Evolutionary conservation across 495 filamentous ascomycete genomes (phyloP).

Genomic region (Aspergillus wentii): DNA sequence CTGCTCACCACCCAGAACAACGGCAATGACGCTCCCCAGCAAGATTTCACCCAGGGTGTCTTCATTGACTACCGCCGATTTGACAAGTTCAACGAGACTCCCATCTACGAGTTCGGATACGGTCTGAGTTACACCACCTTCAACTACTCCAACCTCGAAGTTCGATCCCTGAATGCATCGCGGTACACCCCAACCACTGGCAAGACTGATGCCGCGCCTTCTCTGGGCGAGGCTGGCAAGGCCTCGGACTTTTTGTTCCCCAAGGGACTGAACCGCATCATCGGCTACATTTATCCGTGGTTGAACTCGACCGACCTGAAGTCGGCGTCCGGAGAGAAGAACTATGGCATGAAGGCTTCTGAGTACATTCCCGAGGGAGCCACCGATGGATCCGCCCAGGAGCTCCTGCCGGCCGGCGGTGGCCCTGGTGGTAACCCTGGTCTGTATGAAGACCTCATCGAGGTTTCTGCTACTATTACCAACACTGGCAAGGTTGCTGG

Average conservation of each 20-base stretch:
- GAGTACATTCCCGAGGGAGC: slow-evolving; percentile 66
- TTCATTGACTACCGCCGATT: slow-evolving; percentile 96
- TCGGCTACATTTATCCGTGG: slow-evolving; percentile 82
- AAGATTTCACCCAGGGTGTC: slow-evolving; percentile 76
- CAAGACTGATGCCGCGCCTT: slow-evolving; percentile 60
- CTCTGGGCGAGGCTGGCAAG: slow-evolving; percentile 60
- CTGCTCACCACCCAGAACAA: slow-evolving; percentile 74
- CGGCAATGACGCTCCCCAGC: slow-evolving; percentile 64
- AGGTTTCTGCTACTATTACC: slow-evolving; percentile 68
- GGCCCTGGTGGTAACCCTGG: slow-evolving; percentile 74
- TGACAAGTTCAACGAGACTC: slow-evolving; percentile 67
- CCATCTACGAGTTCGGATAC: slow-evolving; percentile 88
- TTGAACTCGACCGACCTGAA: slow-evolving; percentile 69
- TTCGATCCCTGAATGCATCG: slow-evolving; percentile 50
- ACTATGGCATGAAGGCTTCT: slow-evolving; percentile 59
- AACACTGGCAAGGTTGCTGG: slow-evolving; percentile 75
- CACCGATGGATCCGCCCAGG: slow-evolving; percentile 61
- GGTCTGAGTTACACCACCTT: slow-evolving; percentile 90
- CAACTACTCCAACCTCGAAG: slow-evolving; percentile 66
- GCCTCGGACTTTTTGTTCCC: slow-evolving; percentile 76
- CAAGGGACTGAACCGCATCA: slow-evolving; percentile 48
- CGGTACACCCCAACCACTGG: slow-evolving; percentile 66
- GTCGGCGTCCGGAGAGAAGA: slow-evolving; percentile 56
- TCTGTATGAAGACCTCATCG: slow-evolving; percentile 78
- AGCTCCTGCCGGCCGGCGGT: slow-evolving; percentile 58